Conservation (phyloP, 2,329 filamentous ascomycete species). For the Massarina eburnea region DNA sequence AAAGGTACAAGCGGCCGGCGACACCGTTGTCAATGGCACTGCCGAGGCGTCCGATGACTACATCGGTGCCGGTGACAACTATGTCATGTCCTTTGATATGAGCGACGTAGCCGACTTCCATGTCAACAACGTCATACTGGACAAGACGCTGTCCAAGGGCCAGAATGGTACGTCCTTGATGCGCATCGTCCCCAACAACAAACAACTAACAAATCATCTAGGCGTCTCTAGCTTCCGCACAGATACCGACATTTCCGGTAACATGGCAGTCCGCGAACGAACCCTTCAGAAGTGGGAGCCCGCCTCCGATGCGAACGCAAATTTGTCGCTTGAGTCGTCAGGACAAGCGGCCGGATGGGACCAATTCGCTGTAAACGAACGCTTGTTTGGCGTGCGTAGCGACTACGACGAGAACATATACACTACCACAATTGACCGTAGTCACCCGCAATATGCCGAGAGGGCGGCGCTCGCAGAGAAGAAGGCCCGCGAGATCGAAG, state of each 20-base stretch:
- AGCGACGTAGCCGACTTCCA: slow-evolving; percentile 62
- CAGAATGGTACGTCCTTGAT: slow-evolving; percentile 57
- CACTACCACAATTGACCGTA: slow-evolving; percentile 86
- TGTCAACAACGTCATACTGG: slow-evolving; percentile 55
- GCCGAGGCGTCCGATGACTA: slow-evolving; percentile 46
- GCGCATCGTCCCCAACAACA: neutral
- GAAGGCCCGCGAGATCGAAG: slow-evolving; percentile 88
- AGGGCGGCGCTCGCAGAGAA: slow-evolving; percentile 73
- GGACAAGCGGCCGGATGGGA: slow-evolving; percentile 66
- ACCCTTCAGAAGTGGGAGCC: slow-evolving; percentile 81
- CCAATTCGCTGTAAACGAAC: slow-evolving; percentile 89
- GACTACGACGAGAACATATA: slow-evolving; percentile 95
- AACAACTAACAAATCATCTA: neutral
- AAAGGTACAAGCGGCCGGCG: slow-evolving; percentile 46
- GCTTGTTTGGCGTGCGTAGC: slow-evolving; percentile 81
- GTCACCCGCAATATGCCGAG: slow-evolving; percentile 77
- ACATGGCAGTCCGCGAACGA: slow-evolving; percentile 69
- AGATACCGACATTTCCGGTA: slow-evolving; percentile 83
- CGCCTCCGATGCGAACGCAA: slow-evolving; percentile 59
- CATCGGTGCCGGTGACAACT: slow-evolving; percentile 51
- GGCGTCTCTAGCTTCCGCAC: slow-evolving; percentile 69
- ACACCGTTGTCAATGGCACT: slow-evolving; percentile 50
- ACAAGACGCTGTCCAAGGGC: slow-evolving; percentile 53
- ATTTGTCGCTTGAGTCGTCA: slow-evolving; percentile 69
- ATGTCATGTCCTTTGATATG: slow-evolving; percentile 62